Base-by-base conservation (phyloP, 2,329 filamentous ascomycete genomes). In the Cephalotrichum gorgonifer region DNA sequence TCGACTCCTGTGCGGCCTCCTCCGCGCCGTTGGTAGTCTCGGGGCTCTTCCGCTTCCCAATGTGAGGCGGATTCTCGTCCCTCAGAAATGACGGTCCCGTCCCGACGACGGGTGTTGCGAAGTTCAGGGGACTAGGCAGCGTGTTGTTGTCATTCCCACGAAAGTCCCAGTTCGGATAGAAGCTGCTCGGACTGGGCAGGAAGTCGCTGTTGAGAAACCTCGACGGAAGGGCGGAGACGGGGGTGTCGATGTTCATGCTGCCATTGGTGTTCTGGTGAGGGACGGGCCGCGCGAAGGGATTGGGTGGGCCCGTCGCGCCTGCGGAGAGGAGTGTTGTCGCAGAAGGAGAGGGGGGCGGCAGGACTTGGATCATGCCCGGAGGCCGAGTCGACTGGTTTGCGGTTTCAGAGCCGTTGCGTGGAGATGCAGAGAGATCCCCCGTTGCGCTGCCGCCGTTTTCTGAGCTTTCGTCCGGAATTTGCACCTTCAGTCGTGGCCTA, bases 321-420 rank as follows among this genome's bases (percentile, higher is more conserved):
- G 93, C 93, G 44, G 89, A 95, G 49, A 96, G 73, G 6, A 97
- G 73, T 2, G 88, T 81, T 22, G 86, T 86, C 2, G 88, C 86
- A 27, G 88, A 95, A 0, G 93, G 91, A 1, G 93, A 96, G 0
- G 93, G 93, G 7, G 91, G 91, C 17, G 93, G 93, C 6, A 98
- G 74, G 3, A 96, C 88, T 83, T 4, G 76, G 81, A 43, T 81
- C 70, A 51, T 72, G 68, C 27, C 9, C 14, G 48, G 20, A 25
- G 73, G 70, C 42, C 72, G 67, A 42, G 68, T 63, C 11, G 63
- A 75, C 43, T 80, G 78, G 3, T 79, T 76, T 6, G 82, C 79
- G 2, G 73, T 71, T 39, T 78, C 76, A 39, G 72, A 74, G 17
- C 78, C 73, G 35, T 80, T 79, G 39, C 78, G 77, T 28, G 84